Evolutionary conservation across 768 basidiomycete species (phyloP), one percentile per base, ranked within the genome.

Genomic region (Hortiboletus flavorubellus): DNA sequence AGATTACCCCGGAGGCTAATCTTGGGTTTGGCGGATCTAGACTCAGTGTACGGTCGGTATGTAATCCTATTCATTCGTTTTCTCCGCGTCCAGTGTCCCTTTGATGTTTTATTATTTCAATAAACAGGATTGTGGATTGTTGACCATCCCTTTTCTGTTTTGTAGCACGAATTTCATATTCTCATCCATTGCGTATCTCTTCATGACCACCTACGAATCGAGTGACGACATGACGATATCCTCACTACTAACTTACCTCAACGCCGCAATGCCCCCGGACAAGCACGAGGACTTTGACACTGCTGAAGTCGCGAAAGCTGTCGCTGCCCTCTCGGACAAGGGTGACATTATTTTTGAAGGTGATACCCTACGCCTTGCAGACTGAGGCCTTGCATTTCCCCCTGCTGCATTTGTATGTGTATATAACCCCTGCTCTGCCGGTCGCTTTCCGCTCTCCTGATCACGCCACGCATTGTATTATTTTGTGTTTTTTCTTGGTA

Each of bases 251-350:
- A 78, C 84, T 4, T 89, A 87, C 68, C 76, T 91, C 53, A 90
- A 90, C 63, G 82, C 87, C 2, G 87, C 87, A 5, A 80, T 90
- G 73, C 89, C 89, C 4, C 76, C 74, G 29, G 88, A 89, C 66
- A 90, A 90, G 70, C 83, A 89, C 64, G 88, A 90, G 72, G 88
- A 91, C 59, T 91, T 88, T 58, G 88, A 91, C 68, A 88, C 86
- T 12, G 77, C 78, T 2, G 89, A 91, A 71, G 86, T 91, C 16
- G 78, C 78, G 7, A 75, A 76, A 46, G 77, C 76, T 4, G 78
- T 78, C 14, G 78, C 73, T 1, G 61, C 67, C 12, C 60, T 83
- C 46, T 74, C 78, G 38, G 81, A 80, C 30, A 72, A 73, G 54
- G 80, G 81, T 0, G 69, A 75, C 38, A 70, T 84, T 8, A 60